These are phyloP conservation scores for Hypoxylon sp. DNA, from an alignment of 2,329 filamentous ascomycete species.

Conservation along the genomic window DNA sequence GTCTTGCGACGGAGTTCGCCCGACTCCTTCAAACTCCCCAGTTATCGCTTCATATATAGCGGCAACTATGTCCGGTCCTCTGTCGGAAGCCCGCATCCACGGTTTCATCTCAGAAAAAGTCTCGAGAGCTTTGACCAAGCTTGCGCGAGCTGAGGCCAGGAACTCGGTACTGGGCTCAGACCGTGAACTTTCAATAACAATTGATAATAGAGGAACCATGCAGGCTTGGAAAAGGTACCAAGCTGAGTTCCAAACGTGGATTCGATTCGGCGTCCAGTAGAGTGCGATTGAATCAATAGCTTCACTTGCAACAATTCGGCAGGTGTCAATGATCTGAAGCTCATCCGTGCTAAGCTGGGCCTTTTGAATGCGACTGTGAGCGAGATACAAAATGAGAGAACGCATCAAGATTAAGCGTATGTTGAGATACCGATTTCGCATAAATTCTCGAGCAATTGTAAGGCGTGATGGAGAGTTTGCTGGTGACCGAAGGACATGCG, in stretches of 20 bases:
- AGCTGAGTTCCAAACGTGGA: slow-evolving; percentile 43
- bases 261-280: slow-evolving; percentile 41
- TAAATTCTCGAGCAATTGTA: slow-evolving; percentile 40
- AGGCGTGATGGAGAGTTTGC: slow-evolving; percentile 37
- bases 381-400: slow-evolving; percentile 40
- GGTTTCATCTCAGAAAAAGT: slow-evolving; percentile 42
- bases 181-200: slow-evolving; percentile 35
- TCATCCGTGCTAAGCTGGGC: slow-evolving; percentile 33
- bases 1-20: slow-evolving; percentile 40
- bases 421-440: slow-evolving; percentile 42
- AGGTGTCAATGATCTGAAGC: slow-evolving; percentile 32
- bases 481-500: slow-evolving; percentile 30
- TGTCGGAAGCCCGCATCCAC: slow-evolving; percentile 41
- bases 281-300: slow-evolving; percentile 41
- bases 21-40: slow-evolving; percentile 36
- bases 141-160: slow-evolving; percentile 32
- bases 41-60: slow-evolving; percentile 40
- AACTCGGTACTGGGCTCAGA: slow-evolving; percentile 29
- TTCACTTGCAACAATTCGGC: slow-evolving; percentile 33
- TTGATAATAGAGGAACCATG: slow-evolving; percentile 39
- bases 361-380: slow-evolving; percentile 35
- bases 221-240: slow-evolving; percentile 45
- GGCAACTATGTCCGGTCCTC: slow-evolving; percentile 37
- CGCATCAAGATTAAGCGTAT: slow-evolving; percentile 42
- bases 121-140: slow-evolving; percentile 38